phyloP scores from a whole-genome alignment of 1,139 yeast genomes.

The Yamadazyma oceani region DNA sequence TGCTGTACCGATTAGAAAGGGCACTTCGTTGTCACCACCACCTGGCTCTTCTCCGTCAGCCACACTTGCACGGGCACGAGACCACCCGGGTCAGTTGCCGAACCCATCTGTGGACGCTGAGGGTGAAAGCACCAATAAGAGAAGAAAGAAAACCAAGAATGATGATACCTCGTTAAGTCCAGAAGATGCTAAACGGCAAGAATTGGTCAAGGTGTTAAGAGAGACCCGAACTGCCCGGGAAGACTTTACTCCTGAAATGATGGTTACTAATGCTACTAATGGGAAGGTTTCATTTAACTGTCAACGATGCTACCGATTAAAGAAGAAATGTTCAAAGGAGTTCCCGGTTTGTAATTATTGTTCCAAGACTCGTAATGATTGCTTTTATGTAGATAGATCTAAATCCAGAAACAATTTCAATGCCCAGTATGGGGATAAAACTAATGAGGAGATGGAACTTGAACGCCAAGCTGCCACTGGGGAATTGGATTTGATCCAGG shows the following conservation, averaged over 20 bases:
- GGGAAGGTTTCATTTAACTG: constrained; percentile 31
- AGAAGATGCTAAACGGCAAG: constrained; percentile 10
- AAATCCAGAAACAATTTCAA: not conserved
- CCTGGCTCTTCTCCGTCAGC: too few species aligned
- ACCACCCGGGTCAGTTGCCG: too few species aligned
- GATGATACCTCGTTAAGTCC: constrained; percentile 4
- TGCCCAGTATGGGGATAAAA: constrained; percentile 2
- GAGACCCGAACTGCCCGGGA: constrained; percentile 10
- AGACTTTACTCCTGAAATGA: constrained; percentile 14
- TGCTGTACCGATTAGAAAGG: too few species aligned
- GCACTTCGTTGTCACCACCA: too few species aligned
- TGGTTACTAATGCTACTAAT: constrained; percentile 3
- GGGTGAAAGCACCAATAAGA: not conserved
- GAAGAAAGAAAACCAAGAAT: not conserved
- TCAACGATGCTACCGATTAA: constrained; percentile 42
- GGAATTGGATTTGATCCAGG: not conserved
- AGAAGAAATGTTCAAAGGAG: constrained; percentile 43
- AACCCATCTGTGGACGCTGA: not conserved
- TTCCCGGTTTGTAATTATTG: constrained; percentile 42
- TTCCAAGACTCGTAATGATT: constrained; percentile 31
- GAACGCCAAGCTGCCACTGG: not conserved
- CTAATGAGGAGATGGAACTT: constrained; percentile 1
- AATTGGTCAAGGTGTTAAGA: constrained; percentile 9
- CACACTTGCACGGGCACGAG: too few species aligned
- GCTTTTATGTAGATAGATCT: constrained; percentile 31